Percentiles rank a stretch among this genome's conserved stretches.
phyloP scores from a whole-genome alignment of 768 basidiomycete species.

The Mycena vulgaris region DNA sequence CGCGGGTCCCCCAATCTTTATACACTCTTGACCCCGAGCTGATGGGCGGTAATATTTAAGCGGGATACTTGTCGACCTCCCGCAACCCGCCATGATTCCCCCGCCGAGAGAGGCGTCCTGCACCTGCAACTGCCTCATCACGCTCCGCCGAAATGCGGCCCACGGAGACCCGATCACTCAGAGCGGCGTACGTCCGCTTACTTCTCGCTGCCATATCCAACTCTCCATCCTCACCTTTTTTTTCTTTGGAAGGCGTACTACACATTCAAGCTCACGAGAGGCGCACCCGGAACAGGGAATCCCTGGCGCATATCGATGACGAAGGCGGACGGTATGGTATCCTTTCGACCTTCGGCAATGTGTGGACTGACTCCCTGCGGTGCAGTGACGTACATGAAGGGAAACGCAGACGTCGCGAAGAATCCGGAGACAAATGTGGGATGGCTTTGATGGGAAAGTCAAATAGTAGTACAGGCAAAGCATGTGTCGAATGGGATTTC shows the following conservation, averaged over 20 bases:
- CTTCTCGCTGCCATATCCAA: background rate
- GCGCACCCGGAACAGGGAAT: background rate
- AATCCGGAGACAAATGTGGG: conserved; percentile 7
- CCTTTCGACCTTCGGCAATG: background rate
- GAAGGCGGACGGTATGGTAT: conserved; percentile 1
- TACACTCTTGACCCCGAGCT: background rate
- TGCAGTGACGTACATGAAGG: background rate
- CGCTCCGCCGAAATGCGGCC: background rate
- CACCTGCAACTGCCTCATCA: background rate
- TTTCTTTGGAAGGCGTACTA: background rate
- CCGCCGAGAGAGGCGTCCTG: background rate
- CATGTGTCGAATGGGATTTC: no score
- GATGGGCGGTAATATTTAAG: background rate
- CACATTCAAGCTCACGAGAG: background rate
- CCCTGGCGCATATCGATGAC: conserved; percentile 10
- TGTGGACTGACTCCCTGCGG: background rate
- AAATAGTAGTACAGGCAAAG: no score
- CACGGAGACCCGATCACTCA: conserved; percentile 2
- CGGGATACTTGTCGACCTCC: conserved; percentile 7
- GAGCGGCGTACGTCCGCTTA: background rate
- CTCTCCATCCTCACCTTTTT: background rate
- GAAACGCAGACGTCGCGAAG: conserved; percentile 7
- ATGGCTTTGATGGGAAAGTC: no score
- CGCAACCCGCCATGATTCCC: background rate
- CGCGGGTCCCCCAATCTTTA: conserved; percentile 4